These are phyloP conservation scores for Eucommia ulmoides DNA, from an alignment of 257 asterid genomes.

Conservation along the genomic window DNA sequence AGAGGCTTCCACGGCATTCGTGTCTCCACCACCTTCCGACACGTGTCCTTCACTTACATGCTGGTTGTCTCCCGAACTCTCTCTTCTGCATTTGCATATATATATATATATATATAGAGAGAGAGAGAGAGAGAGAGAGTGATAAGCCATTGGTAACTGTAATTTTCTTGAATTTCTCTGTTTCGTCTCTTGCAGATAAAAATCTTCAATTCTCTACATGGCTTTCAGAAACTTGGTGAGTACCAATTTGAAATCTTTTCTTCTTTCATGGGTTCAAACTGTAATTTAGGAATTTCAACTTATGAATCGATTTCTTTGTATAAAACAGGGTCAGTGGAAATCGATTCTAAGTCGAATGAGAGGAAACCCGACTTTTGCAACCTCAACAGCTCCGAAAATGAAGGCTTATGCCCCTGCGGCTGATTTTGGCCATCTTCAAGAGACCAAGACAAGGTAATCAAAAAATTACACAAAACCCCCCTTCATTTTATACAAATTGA, in stretches of 20 bases:
- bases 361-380: not conserved
- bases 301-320: not conserved
- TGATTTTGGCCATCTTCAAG: not conserved
- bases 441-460: not conserved
- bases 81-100: not conserved
- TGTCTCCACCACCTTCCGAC: conserved; percentile 8
- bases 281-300: no score
- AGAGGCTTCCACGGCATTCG: conserved; percentile 12
- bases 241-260: no score
- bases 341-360: not conserved
- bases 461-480: not conserved
- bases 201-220: not conserved
- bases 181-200: not conserved
- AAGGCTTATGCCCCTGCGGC: not conserved
- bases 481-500: not conserved
- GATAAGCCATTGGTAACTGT: no score
- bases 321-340: not conserved
- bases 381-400: not conserved
- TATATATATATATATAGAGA: no score
- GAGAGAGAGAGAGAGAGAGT: no score
- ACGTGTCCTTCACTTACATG: conserved; percentile 5
- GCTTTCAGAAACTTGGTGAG: not conserved
- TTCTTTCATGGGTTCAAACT: no score
- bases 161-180: not conserved
- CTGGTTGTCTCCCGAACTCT: conserved; percentile 12